phyloP scores from a whole-genome alignment of 2,329 filamentous ascomycete genomes.

The Aspergillus eucalypticola region DNA sequence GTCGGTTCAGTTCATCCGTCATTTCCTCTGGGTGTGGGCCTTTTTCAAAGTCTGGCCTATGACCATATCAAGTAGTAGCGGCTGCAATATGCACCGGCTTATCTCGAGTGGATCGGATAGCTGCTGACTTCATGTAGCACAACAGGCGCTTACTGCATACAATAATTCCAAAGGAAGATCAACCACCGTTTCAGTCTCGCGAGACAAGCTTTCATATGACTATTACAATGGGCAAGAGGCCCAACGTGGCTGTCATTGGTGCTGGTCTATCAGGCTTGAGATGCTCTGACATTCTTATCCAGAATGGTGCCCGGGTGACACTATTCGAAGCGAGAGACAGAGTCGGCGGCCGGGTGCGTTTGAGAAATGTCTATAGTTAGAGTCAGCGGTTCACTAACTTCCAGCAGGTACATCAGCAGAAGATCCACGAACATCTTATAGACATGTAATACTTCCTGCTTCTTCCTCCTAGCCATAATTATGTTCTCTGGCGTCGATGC shows the following conservation, averaged over 20 bases:
- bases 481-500: not conserved
- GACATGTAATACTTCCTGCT: slow-evolving; percentile 53
- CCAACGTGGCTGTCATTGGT: slow-evolving; percentile 60
- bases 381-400: slow-evolving; percentile 8
- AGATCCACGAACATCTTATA: slow-evolving; percentile 52
- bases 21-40: not conserved
- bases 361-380: not conserved
- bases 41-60: not conserved
- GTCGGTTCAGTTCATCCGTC: not conserved
- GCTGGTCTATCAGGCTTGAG: slow-evolving; percentile 62
- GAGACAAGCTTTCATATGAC: not conserved
- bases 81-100: not conserved
- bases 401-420: slow-evolving; percentile 52
- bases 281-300: slow-evolving; percentile 59
- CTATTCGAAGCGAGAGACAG: slow-evolving; percentile 61
- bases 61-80: not conserved
- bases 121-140: not conserved
- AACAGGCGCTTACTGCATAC: not conserved
- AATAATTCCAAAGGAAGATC: not conserved
- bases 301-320: slow-evolving; percentile 58
- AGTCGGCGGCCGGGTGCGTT: slow-evolving; percentile 58
- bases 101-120: not conserved
- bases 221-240: slow-evolving; percentile 39
- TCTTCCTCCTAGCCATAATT: not conserved
- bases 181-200: not conserved